phyloP scores from a whole-genome alignment of 495 filamentous ascomycete species.

The Bacidia rubella region DNA sequence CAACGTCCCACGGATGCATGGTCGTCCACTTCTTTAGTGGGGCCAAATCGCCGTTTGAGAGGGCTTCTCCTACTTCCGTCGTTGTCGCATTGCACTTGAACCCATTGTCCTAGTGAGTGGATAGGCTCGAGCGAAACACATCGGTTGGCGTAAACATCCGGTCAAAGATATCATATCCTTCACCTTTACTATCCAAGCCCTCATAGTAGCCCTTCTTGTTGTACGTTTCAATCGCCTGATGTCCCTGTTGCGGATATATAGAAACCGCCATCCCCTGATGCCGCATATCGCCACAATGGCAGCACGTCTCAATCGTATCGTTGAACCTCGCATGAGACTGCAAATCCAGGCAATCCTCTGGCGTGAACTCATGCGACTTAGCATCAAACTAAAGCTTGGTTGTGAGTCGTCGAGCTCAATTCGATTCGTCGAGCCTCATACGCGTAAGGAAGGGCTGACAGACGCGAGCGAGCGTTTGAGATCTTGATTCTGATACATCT shows the following conservation, averaged over 20 bases:
- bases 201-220: neutral
- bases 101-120: neutral
- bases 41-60: neutral
- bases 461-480: no score
- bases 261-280: neutral
- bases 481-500: no score
- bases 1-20: neutral
- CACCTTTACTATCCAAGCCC: neutral
- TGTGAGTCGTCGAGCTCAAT: no score
- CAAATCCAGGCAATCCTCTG: neutral
- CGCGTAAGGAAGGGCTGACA: no score
- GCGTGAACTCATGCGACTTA: neutral
- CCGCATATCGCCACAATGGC: neutral
- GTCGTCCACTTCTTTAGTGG: neutral
- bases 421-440: no score
- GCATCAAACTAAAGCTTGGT: no score
- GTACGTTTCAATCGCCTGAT: neutral
- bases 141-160: neutral
- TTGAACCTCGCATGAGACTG: neutral
- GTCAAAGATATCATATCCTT: neutral
- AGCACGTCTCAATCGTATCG: neutral
- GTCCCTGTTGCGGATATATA: neutral
- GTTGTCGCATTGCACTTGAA: neutral
- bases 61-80: neutral
- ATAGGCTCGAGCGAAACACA: neutral